Conservation (phyloP, 2,329 filamentous ascomycete genomes). For the Penicillium sp. region DNA sequence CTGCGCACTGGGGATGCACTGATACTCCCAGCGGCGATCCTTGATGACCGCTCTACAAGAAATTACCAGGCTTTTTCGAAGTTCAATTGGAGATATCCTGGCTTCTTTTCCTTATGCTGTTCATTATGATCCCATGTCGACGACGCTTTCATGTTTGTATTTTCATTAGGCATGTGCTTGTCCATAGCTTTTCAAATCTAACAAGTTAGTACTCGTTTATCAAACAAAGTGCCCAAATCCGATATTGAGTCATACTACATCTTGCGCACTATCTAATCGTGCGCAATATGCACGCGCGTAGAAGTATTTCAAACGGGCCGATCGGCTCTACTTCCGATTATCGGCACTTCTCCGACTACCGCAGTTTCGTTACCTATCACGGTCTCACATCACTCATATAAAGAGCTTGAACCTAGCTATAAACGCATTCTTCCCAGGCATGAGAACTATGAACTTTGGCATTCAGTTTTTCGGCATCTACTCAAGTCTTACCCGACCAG, state of each 20-base stretch:
- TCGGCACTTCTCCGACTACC: constrained; percentile 8
- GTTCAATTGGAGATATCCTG: neutral
- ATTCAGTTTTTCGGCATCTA: neutral
- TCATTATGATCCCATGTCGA: neutral
- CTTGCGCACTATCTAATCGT: neutral
- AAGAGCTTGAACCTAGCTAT: neutral
- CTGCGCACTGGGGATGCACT: neutral
- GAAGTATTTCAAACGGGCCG: neutral
- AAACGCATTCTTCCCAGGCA: neutral
- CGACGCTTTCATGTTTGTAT: neutral
- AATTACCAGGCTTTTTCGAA: neutral
- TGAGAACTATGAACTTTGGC: neutral
- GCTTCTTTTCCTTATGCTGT: neutral
- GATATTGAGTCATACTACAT: neutral
- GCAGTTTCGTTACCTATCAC: neutral
- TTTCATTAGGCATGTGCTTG: neutral
- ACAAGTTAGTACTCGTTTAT: neutral
- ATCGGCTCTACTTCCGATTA: constrained; percentile 7
- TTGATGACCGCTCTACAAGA: neutral
- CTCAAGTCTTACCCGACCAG: neutral
- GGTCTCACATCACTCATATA: neutral
- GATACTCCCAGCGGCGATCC: neutral
- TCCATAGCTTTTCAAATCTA: neutral
- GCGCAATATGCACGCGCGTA: neutral
- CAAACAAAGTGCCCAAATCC: neutral